phyloP scores from a whole-genome alignment of 1,284 basidiomycete genomes.

The Boletus semigastroideus region DNA sequence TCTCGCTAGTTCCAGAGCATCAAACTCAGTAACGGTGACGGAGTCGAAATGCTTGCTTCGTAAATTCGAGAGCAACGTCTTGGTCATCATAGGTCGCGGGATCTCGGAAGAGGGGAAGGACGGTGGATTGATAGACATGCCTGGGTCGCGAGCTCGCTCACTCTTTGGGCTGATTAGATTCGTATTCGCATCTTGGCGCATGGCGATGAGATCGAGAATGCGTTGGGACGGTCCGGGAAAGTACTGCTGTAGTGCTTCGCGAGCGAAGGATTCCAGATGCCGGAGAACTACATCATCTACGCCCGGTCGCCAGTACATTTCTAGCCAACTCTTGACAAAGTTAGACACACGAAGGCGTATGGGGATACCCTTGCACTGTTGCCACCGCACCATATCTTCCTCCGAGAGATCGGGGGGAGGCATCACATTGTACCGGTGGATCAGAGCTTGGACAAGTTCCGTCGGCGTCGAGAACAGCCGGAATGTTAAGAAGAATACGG shows the following conservation, averaged over 20 bases:
- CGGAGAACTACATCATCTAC: constrained; percentile 64
- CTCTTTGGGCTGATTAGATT: constrained; percentile 50
- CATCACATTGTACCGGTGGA: constrained; percentile 78
- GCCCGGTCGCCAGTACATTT: constrained; percentile 81
- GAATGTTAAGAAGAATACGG: constrained; percentile 95
- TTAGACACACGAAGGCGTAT: constrained; percentile 89
- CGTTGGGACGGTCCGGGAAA: constrained; percentile 71
- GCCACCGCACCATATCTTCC: constrained; percentile 74
- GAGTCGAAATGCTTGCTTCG: constrained; percentile 57
- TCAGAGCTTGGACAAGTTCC: constrained; percentile 75
- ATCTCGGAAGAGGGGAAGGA: constrained; percentile 56
- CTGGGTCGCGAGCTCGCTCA: constrained; percentile 66
- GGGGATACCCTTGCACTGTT: constrained; percentile 83
- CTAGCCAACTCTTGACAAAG: constrained; percentile 92
- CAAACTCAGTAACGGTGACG: constrained; percentile 87
- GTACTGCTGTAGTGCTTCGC: constrained; percentile 57
- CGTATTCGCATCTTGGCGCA: constrained; percentile 48
- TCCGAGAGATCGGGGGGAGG: constrained; percentile 58
- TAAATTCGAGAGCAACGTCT: constrained; percentile 67
- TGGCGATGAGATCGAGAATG: constrained; percentile 68
- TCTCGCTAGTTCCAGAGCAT: constrained; percentile 87
- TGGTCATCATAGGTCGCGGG: constrained; percentile 83
- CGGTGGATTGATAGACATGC: constrained; percentile 68
- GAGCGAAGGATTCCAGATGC: constrained; percentile 62
- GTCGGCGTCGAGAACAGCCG: constrained; percentile 85